These are phyloP conservation scores for Scedosporium apiospermum DNA, from an alignment of 2,329 filamentous ascomycete genomes.

Conservation along the genomic window DNA sequence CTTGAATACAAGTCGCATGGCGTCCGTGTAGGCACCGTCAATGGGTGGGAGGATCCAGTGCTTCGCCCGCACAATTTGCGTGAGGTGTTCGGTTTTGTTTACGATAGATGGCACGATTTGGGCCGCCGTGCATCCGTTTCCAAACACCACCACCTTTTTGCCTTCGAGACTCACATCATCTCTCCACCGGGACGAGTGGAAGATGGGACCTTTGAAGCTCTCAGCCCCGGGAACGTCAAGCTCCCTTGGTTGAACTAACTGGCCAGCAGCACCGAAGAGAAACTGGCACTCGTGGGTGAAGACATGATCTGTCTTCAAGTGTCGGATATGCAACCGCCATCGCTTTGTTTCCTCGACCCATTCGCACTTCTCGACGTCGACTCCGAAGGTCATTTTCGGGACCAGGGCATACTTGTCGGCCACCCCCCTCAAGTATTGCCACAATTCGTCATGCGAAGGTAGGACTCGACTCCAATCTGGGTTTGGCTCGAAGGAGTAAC, in stretches of 20 bases:
- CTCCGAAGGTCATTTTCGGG: conserved; percentile 12
- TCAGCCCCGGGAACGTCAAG: background rate
- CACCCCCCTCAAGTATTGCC: conserved; percentile 14
- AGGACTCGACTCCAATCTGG: conserved; percentile 17
- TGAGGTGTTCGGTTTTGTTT: conserved; percentile 16
- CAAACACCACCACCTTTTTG: conserved; percentile 25
- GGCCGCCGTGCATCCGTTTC: conserved; percentile 36
- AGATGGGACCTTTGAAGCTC: background rate
- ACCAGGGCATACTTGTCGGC: conserved; percentile 13
- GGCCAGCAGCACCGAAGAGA: conserved; percentile 2
- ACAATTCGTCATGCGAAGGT: conserved; percentile 17
- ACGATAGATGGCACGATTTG: conserved; percentile 36
- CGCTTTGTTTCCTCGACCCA: conserved; percentile 13
- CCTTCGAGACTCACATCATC: conserved; percentile 23
- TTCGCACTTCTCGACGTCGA: conserved; percentile 12
- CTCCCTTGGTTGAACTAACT: conserved; percentile 8
- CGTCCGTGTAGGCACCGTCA: conserved; percentile 22
- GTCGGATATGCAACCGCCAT: conserved; percentile 13
- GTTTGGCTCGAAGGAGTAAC: conserved; percentile 18
- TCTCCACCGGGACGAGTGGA: conserved; percentile 21
- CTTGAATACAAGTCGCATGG: conserved; percentile 32
- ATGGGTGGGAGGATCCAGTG: conserved; percentile 24
- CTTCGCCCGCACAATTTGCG: conserved; percentile 39
- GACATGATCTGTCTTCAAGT: conserved; percentile 8
- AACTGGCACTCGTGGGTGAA: conserved; percentile 1